Conservation (phyloP, 2,329 filamentous ascomycete species). For the Neurospora crassa region DNA sequence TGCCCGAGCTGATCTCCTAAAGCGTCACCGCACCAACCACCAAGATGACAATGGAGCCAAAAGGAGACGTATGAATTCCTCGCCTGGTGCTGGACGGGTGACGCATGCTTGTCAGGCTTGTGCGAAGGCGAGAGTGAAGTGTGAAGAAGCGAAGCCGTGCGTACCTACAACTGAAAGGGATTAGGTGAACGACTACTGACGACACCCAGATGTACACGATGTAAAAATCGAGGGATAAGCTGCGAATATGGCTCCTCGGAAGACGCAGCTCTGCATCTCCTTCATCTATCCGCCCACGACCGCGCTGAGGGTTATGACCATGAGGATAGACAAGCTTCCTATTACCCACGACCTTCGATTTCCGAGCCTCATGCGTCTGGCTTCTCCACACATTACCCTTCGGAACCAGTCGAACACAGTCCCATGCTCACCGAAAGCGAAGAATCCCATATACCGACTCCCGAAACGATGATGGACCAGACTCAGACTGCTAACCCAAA, state of each 20-base stretch:
- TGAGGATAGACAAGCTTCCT: constrained; percentile 8
- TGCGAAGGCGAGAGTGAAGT: constrained; percentile 43
- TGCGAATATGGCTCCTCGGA: constrained; percentile 33
- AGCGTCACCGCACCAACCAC: constrained; percentile 42
- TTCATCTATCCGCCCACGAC: constrained; percentile 31
- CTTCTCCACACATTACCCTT: constrained; percentile 1
- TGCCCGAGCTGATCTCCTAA: constrained; percentile 42
- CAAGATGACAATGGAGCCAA: constrained; percentile 36
- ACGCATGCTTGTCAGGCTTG: constrained; percentile 44
- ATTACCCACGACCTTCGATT: constrained; percentile 6
- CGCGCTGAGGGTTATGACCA: constrained; percentile 2
- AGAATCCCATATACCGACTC: constrained; percentile 25
- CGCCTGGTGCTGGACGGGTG: constrained; percentile 38
- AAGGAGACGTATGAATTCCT: constrained; percentile 35
- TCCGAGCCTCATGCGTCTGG: constrained; percentile 4
- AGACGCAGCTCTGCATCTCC: constrained; percentile 32
- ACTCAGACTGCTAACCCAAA: background rate
- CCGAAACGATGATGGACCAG: constrained; percentile 23
- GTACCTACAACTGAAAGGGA: background rate
- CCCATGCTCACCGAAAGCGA: constrained; percentile 23
- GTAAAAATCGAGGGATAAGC: constrained; percentile 34
- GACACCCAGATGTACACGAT: constrained; percentile 33
- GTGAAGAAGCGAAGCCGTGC: constrained; percentile 41
- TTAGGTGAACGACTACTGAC: constrained; percentile 1
- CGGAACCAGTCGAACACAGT: constrained; percentile 18